These are phyloP conservation scores for Cordyceps farinosa DNA, from an alignment of 2,329 filamentous ascomycete species.

Conservation along the genomic window DNA sequence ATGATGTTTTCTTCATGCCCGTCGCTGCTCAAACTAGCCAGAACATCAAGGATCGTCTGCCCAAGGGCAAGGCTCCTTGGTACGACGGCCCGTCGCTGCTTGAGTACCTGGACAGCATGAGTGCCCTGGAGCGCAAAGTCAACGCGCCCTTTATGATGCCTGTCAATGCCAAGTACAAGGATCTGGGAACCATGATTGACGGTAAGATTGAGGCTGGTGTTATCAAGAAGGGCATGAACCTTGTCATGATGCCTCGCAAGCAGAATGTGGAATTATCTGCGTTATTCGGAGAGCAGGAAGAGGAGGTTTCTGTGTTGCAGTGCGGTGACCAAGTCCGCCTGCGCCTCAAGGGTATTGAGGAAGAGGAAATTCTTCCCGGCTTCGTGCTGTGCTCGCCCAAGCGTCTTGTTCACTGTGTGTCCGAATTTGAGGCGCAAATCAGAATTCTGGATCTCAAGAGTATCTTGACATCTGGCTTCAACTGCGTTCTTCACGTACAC, in stretches of 20 bases:
- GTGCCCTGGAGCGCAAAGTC: slow-evolving; percentile 87
- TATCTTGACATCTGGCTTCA: slow-evolving; percentile 92
- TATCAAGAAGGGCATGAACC: slow-evolving; percentile 79
- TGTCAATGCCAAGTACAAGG: slow-evolving; percentile 90
- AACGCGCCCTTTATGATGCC: slow-evolving; percentile 99
- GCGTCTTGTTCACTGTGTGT: slow-evolving; percentile 86
- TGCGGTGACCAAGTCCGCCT: slow-evolving; percentile 94
- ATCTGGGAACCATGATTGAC: slow-evolving; percentile 96
- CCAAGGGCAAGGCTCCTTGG: slow-evolving; percentile 74
- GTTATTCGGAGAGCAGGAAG: slow-evolving; percentile 92
- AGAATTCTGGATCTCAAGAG: slow-evolving; percentile 90
- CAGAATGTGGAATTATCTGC: slow-evolving; percentile 77
- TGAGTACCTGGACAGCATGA: slow-evolving; percentile 93
- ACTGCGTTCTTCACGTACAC: slow-evolving; percentile 96
- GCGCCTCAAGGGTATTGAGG: slow-evolving; percentile 89
- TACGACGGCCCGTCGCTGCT: slow-evolving; percentile 86
- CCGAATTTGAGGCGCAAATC: slow-evolving; percentile 92
- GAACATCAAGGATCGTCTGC: slow-evolving; percentile 85
- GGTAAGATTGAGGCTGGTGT: slow-evolving; percentile 96
- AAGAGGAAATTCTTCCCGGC: slow-evolving; percentile 92
- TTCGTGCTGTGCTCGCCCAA: slow-evolving; percentile 96
- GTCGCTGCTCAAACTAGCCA: slow-evolving; percentile 83
- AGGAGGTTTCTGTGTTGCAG: slow-evolving; percentile 76
- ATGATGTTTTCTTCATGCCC: slow-evolving; percentile 91
- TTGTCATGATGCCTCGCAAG: slow-evolving; percentile 95